Evolutionary conservation across 192 early-diverging fungal species (phyloP), one percentile per base, ranked within the genome.

Genomic region (Diversispora epigaea): DNA sequence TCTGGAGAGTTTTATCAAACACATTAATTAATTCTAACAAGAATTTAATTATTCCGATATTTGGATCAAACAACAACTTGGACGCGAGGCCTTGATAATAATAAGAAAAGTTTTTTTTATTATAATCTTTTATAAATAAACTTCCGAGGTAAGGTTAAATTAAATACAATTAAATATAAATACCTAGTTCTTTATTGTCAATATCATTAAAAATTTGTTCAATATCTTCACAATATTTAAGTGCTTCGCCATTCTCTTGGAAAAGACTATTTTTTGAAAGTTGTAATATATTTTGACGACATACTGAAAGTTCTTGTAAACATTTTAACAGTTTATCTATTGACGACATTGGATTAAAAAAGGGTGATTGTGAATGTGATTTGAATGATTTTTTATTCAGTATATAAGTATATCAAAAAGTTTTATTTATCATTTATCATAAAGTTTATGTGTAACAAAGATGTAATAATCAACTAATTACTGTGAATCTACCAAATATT

Each of bases 31-130:
- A 73, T 21, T 71, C 66, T 46, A 70, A 64, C 5, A 86, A 40
- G 52, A 84, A 83, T 32, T 75, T 70, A n/a, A 87, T 32, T 10
- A 87, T 80, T 6, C 86, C 86, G 43, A 46, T 74, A 7, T 84
- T 76, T 4, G 73, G 19, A 54, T 84, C 80, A 64, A 86, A 84
- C 55, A 87, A 46, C 0, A 84, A 40, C 10, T 84, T 78, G 2
- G 80, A 76, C 0, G 79, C 81, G 68, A 84, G 83, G 60, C 86
- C 86, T 87, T 19, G n/a, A 49, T 32, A 15, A 15, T 8, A 22
- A 57, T 22, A 40, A 21, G 21, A 55, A 3, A 9, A 56, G 12
- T n/a, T 49, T 22, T 32, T 49, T 49, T 21, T 21, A 2, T 44
- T 47, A 45, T 67, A n/a, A 49, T 54, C 50, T 32, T 32, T 32